Percentiles rank a stretch among this genome's conserved stretches.
Conservation (phyloP, 2,329 filamentous ascomycete genomes). For the Graphium sp. region DNA sequence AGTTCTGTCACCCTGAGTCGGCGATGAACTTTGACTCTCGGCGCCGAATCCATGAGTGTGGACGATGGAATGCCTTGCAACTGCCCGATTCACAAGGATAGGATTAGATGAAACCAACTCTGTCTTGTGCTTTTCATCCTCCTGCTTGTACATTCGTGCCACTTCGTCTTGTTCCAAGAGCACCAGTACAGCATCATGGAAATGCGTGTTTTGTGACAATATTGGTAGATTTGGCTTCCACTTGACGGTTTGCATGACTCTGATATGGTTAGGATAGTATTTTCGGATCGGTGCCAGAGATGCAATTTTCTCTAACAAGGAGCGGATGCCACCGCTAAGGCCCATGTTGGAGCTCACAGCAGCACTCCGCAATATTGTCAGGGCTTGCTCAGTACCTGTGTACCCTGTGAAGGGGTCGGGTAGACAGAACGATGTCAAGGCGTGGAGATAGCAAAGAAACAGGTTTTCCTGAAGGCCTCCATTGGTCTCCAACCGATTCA, state of each 20-base stretch:
- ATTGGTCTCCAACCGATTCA: conserved; percentile 32
- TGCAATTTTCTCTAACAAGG: conserved; percentile 19
- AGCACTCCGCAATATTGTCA: conserved; percentile 29
- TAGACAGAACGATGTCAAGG: conserved; percentile 31
- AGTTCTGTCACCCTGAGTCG: no score
- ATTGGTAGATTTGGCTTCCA: conserved; percentile 23
- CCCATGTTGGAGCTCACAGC: conserved; percentile 26
- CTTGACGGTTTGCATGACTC: conserved; percentile 26
- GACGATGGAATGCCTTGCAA: no score
- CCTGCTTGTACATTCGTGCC: no score
- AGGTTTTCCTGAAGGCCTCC: conserved; percentile 33
- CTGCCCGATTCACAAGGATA: no score
- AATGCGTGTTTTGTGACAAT: conserved; percentile 26
- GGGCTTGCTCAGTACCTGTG: conserved; percentile 37
- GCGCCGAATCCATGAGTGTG: no score
- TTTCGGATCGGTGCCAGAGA: conserved; percentile 20
- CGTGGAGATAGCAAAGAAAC: conserved; percentile 32
- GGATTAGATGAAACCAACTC: no score
- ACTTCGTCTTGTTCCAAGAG: no score
- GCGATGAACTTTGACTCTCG: no score
- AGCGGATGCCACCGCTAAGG: conserved; percentile 17
- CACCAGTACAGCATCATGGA: no score
- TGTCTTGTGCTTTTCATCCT: no score
- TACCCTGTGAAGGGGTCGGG: conserved; percentile 26
- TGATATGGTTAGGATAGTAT: conserved; percentile 22